Evolutionary conservation across 2,329 filamentous ascomycete species (phyloP).

Genomic region (Fusarium virguliforme): DNA sequence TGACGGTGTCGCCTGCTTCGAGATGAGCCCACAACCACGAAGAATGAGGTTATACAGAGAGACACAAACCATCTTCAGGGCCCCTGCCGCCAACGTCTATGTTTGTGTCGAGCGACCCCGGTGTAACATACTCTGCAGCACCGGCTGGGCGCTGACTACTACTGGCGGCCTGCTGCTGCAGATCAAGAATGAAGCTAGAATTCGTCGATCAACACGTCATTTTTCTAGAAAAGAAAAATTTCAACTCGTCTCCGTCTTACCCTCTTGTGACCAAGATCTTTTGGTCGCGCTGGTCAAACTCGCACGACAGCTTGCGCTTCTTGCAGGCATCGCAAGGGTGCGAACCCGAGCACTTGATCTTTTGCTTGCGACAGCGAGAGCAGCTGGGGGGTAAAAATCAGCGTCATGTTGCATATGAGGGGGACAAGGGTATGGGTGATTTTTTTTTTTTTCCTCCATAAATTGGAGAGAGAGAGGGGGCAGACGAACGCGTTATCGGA

Average conservation of each 20-base stretch:
- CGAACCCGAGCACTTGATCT: constrained; percentile 56
- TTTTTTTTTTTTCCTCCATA: background rate
- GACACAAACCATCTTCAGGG: constrained; percentile 36
- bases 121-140: constrained; percentile 43
- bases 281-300: constrained; percentile 62
- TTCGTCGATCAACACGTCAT: constrained; percentile 1
- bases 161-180: constrained; percentile 52
- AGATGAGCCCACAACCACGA: background rate
- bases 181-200: constrained; percentile 56
- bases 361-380: constrained; percentile 54
- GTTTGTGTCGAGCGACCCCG: constrained; percentile 43
- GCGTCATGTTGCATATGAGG: constrained; percentile 10
- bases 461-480: background rate
- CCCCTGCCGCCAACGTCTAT: constrained; percentile 37
- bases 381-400: constrained; percentile 40
- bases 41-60: background rate
- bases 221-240: constrained; percentile 22
- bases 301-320: constrained; percentile 54
- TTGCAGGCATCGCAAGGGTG: constrained; percentile 55
- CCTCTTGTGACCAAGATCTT: constrained; percentile 66
- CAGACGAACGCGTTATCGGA: constrained; percentile 48
- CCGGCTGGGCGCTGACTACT: constrained; percentile 25
- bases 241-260: constrained; percentile 49
- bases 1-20: constrained; percentile 17
- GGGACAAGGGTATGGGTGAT: constrained; percentile 8